These are phyloP conservation scores for Cladophialophora exuberans DNA, from an alignment of 2,329 filamentous ascomycete genomes.

Conservation along the genomic window DNA sequence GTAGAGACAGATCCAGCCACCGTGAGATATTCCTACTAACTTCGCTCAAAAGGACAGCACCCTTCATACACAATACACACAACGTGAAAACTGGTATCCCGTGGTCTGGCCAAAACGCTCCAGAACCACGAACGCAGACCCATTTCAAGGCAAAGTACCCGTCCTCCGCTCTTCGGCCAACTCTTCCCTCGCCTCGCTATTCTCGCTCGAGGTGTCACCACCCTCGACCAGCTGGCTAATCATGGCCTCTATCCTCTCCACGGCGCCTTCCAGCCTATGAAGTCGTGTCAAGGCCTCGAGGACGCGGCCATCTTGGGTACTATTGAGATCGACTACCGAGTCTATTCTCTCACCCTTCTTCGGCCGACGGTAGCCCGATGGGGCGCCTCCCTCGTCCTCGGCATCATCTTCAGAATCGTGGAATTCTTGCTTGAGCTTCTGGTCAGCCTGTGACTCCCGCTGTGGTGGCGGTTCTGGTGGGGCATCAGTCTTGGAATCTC, in stretches of 20 bases:
- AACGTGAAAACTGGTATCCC: no score
- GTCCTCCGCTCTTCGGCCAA: conserved; percentile 14
- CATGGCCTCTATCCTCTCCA: conserved; percentile 32
- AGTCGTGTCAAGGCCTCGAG: conserved; percentile 31
- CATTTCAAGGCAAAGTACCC: conserved; percentile 15
- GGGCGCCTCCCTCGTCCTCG: conserved; percentile 20
- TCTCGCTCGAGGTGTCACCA: conserved; percentile 22
- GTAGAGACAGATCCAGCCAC: neutral
- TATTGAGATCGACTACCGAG: conserved; percentile 24
- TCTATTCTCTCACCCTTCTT: conserved; percentile 26
- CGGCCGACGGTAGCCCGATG: conserved; percentile 17
- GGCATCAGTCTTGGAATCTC: conserved; percentile 4
- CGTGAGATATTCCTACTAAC: neutral
- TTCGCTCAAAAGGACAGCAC: no score
- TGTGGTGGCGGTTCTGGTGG: neutral
- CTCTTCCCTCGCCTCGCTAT: conserved; percentile 20
- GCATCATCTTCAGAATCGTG: conserved; percentile 25
- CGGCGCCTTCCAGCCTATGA: conserved; percentile 30
- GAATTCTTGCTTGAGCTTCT: conserved; percentile 27
- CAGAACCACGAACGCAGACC: neutral
- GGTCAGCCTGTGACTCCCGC: conserved; percentile 8
- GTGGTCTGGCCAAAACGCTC: conserved; percentile 8
- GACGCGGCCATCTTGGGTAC: conserved; percentile 17
- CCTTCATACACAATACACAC: no score
- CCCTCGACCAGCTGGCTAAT: conserved; percentile 26